phyloP scores from a whole-genome alignment of 2,329 filamentous ascomycete species.

The Aspergillus neoniger region DNA sequence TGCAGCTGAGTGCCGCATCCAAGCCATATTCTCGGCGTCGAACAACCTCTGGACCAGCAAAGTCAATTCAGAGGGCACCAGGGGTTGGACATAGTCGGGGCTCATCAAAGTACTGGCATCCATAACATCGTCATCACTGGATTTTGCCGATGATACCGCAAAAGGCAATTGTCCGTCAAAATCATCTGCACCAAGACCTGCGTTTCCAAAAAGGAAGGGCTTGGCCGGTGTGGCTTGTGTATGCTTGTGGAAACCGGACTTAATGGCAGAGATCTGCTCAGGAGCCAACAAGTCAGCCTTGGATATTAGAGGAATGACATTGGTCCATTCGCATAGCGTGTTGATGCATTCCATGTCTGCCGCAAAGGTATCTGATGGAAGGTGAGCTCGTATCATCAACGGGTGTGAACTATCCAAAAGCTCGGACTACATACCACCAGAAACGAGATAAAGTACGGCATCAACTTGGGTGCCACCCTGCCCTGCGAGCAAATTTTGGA shows the following conservation, averaged over 20 bases:
- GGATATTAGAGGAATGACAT: conserved; percentile 79
- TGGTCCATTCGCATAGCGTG: conserved; percentile 71
- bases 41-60: conserved; percentile 73
- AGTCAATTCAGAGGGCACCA: conserved; percentile 72
- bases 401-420: neutral
- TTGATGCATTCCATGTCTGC: conserved; percentile 72
- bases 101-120: conserved; percentile 94
- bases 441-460: conserved; percentile 78
- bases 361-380: conserved; percentile 54
- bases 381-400: conserved; percentile 14
- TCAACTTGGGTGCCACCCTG: conserved; percentile 84
- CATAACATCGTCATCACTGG: conserved; percentile 77
- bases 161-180: conserved; percentile 57
- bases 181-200: conserved; percentile 25
- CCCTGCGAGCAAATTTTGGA: conserved; percentile 75
- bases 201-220: conserved; percentile 66
- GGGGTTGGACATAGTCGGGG: conserved; percentile 81
- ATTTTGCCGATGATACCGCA: conserved; percentile 73
- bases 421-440: conserved; percentile 60
- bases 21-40: conserved; percentile 73
- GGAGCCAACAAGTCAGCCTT: conserved; percentile 69
- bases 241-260: conserved; percentile 50
- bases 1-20: conserved; percentile 78
- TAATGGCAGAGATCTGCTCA: conserved; percentile 60
- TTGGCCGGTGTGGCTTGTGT: conserved; percentile 54